A percentile compares a stretch with the other conserved stretches of the same genome.
Evolutionary conservation across 2,329 filamentous ascomycete species (phyloP).

Genomic region (Ophiostoma ulmi): DNA sequence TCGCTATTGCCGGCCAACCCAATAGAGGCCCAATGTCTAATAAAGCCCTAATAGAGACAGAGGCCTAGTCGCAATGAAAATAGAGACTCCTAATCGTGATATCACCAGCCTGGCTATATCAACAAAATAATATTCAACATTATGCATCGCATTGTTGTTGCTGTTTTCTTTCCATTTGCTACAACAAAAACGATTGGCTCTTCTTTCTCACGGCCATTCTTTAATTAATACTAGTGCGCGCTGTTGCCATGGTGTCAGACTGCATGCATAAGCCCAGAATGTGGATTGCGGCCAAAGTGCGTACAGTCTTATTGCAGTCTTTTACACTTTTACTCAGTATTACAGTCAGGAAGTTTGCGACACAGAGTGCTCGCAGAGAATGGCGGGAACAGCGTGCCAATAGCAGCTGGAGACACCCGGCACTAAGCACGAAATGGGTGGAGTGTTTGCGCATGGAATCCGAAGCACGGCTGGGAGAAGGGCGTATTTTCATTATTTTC

Average conservation of each 20-base stretch:
- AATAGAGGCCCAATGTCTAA: no score
- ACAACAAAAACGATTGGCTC: background rate
- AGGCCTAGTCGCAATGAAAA: background rate
- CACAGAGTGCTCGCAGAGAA: slow-evolving; percentile 6
- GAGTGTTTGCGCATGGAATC: background rate
- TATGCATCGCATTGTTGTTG: background rate
- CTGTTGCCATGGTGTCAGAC: slow-evolving; percentile 26
- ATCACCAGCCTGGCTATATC: background rate
- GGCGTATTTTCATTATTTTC: background rate
- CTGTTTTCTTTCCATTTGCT: background rate
- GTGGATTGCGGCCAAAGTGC: background rate
- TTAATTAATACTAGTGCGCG: background rate
- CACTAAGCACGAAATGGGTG: background rate
- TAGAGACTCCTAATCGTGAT: background rate
- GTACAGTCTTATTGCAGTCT: no score
- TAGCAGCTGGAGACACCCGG: slow-evolving; percentile 7
- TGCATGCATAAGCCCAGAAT: slow-evolving; percentile 16
- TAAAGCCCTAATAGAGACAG: no score
- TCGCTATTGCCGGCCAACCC: background rate
- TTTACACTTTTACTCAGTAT: no score
- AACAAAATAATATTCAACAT: background rate
- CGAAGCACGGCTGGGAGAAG: background rate
- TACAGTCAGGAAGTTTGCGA: background rate
- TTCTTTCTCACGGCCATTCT: background rate
- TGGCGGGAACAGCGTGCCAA: slow-evolving; percentile 9